These are phyloP conservation scores for Colletotrichum lupini DNA, from an alignment of 2,329 filamentous ascomycete species.

Conservation along the genomic window DNA sequence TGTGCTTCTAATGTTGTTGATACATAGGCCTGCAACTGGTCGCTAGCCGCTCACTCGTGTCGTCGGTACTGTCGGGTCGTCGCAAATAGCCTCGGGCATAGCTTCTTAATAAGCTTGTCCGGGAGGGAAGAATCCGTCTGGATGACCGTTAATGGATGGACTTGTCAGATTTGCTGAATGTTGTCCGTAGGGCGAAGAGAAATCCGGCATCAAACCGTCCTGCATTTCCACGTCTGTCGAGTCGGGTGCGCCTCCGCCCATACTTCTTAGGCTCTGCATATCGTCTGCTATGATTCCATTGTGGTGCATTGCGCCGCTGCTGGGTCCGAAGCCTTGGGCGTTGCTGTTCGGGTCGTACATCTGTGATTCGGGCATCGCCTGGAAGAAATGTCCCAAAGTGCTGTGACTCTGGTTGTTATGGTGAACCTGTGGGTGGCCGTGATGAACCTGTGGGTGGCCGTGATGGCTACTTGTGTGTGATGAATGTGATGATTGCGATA, in stretches of 20 bases:
- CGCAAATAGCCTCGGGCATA: neutral
- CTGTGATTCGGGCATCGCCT: slow-evolving; percentile 28
- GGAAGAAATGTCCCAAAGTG: slow-evolving; percentile 35
- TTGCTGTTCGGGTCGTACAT: slow-evolving; percentile 33
- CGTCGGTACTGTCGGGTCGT: neutral
- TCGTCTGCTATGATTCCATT: slow-evolving; percentile 51
- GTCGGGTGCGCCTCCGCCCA: slow-evolving; percentile 45
- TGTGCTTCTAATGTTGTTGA: slow-evolving; percentile 4
- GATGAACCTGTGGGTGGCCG: slow-evolving; percentile 16
- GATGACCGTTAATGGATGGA: slow-evolving; percentile 18
- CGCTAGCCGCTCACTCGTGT: neutral
- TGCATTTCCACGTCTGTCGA: slow-evolving; percentile 48
- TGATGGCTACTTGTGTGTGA: slow-evolving; percentile 21
- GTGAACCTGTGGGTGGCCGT: slow-evolving; percentile 14
- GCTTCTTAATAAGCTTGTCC: slow-evolving; percentile 26
- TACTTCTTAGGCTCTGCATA: slow-evolving; percentile 46
- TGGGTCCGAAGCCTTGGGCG: slow-evolving; percentile 21
- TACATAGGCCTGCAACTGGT: neutral
- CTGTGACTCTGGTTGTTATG: slow-evolving; percentile 20
- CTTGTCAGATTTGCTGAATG: slow-evolving; percentile 22
- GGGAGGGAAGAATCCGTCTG: slow-evolving; percentile 24
- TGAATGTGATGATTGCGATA: slow-evolving; percentile 31
- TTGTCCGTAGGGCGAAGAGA: slow-evolving; percentile 34
- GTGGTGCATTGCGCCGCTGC: slow-evolving; percentile 33
- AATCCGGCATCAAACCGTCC: slow-evolving; percentile 45